Evolutionary conservation across 768 basidiomycete genomes (phyloP).

Genomic region (Auricularia cornea): DNA sequence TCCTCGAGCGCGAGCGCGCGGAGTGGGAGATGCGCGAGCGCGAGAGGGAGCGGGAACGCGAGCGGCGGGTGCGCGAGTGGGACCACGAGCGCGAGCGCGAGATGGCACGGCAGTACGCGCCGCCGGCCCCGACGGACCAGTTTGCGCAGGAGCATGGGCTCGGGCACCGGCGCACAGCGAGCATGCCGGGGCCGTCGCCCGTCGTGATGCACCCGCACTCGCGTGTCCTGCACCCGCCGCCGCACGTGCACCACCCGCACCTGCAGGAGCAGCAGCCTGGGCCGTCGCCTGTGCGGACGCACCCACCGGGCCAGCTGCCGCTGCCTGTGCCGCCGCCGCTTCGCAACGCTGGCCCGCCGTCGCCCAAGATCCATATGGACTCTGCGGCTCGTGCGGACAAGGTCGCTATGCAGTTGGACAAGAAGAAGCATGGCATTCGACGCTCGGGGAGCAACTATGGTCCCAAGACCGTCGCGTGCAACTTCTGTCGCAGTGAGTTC

Average conservation of each 20-base stretch:
- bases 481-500: slow-evolving; percentile 74
- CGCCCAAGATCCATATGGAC: not conserved
- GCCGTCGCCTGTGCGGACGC: not conserved
- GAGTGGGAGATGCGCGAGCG: slow-evolving; percentile 14
- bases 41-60: no score
- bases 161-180: not conserved
- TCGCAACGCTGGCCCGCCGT: not conserved
- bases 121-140: not conserved
- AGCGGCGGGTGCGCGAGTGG: not conserved
- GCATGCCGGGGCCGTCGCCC: not conserved
- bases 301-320: not conserved
- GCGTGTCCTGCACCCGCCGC: no score
- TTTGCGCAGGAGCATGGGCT: not conserved
- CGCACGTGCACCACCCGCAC: not conserved
- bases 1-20: slow-evolving; percentile 23
- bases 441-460: slow-evolving; percentile 25
- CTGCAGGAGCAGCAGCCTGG: not conserved
- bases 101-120: not conserved
- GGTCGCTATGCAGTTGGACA: not conserved
- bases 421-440: not conserved
- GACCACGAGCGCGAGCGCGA: not conserved
- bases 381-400: not conserved
- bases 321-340: not conserved
- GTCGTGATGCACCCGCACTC: not conserved
- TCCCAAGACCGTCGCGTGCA: slow-evolving; percentile 82